These are phyloP conservation scores for Suillus cothurnatus DNA, from an alignment of 768 basidiomycete genomes.

Conservation along the genomic window DNA sequence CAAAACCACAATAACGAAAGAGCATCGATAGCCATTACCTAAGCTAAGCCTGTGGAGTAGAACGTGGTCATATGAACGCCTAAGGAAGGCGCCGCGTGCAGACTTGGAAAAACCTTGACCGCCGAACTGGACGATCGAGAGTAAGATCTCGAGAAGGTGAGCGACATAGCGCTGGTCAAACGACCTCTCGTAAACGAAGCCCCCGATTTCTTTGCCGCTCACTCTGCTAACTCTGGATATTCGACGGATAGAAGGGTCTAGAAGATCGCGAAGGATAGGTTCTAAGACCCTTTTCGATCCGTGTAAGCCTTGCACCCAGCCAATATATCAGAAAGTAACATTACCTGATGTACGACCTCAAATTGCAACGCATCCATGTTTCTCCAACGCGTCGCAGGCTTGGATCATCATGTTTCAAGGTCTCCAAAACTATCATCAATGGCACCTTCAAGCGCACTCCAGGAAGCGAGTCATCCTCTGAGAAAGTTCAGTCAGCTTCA, in stretches of 20 bases:
- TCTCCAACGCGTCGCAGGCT: conserved; percentile 78
- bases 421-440: conserved; percentile 85
- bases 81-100: conserved; percentile 63
- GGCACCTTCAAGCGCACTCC: conserved; percentile 85
- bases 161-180: conserved; percentile 77
- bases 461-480: conserved; percentile 81
- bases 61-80: conserved; percentile 63
- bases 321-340: neutral
- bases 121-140: conserved; percentile 82
- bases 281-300: conserved; percentile 73
- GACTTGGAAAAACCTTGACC: conserved; percentile 86
- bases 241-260: conserved; percentile 69
- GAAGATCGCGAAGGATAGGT: conserved; percentile 76
- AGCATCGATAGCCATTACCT: conserved; percentile 39
- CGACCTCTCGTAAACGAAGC: conserved; percentile 67
- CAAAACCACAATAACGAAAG: conserved; percentile 11
- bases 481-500: conserved; percentile 12
- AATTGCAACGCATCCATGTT: conserved; percentile 95
- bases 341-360: conserved; percentile 90
- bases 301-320: conserved; percentile 4
- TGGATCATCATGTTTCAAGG: conserved; percentile 76
- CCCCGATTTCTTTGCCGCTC: conserved; percentile 65
- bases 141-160: conserved; percentile 76
- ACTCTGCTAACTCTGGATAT: conserved; percentile 51
- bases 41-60: conserved; percentile 62